A percentile compares a stretch with the other conserved stretches of the same genome.
Conservation (phyloP, 257 asterid genomes). For the Gentiana dahurica region DNA sequence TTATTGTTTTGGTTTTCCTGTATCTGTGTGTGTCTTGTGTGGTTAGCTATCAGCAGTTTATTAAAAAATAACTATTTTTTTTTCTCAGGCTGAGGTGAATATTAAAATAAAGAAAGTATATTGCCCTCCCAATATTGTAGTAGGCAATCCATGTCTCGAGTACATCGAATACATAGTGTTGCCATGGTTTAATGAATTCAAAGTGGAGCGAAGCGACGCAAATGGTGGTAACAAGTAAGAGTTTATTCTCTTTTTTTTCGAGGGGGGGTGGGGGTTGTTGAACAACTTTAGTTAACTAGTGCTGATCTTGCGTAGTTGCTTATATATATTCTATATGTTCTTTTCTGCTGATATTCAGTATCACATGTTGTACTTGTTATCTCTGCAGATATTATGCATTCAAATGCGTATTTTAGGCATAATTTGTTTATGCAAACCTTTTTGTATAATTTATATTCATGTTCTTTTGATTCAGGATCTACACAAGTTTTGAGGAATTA, state of each 20-base stretch:
- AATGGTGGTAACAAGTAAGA: constrained; percentile 83
- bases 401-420: too few species aligned
- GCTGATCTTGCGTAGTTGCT: too few species aligned
- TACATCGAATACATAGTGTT: constrained; percentile 58
- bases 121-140: constrained; percentile 69
- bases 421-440: too few species aligned
- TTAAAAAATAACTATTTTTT: not conserved
- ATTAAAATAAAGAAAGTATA: constrained; percentile 71
- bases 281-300: not conserved
- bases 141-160: constrained; percentile 75
- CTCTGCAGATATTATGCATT: too few species aligned
- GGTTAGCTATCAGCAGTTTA: too few species aligned
- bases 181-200: constrained; percentile 78
- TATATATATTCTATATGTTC: not conserved
- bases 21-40: too few species aligned
- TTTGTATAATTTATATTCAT: not conserved
- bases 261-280: too few species aligned
- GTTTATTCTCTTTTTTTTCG: not conserved
- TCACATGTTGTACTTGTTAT: too few species aligned
- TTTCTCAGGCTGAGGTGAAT: constrained; percentile 62
- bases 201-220: constrained; percentile 54
- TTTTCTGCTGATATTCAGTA: too few species aligned
- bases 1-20: too few species aligned
- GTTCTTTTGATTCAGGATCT: constrained; percentile 36
- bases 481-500: constrained; percentile 46